Evolutionary conservation across 495 filamentous ascomycete genomes (phyloP), one percentile per base, ranked within the genome.

Genomic region (Tetracladium setigerum): DNA sequence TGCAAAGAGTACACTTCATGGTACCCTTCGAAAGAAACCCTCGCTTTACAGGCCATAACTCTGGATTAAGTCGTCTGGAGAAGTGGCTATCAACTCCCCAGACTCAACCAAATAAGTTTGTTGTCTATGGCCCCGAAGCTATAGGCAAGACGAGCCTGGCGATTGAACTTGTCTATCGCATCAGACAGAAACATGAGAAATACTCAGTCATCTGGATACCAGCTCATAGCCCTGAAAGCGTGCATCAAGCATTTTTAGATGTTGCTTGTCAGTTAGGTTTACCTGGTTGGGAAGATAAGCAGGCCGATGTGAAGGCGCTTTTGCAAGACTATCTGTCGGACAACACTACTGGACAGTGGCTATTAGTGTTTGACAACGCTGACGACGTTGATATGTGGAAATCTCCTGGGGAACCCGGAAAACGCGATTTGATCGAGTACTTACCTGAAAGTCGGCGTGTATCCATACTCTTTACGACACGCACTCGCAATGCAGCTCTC

Each of bases 331-430:
- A n/a, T n/a, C n/a, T n/a, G n/a, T n/a, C n/a, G n/a, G n/a, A n/a
- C n/a, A 58, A 58, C 27, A 24, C 32, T 35, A 32, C 47, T 12
- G 42, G 56, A 33, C 36, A 49, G 43, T 61, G 58, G 46, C 36
- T 48, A n/a, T 48, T 41, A 27, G 34, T 48, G 8, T 41, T 48
- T 12, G 46, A 48, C 22, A 48, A 48, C 30, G 46, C 37, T 24
- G 46, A 48, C 41, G 36, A 48, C 37, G 19, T 54, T 14, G 12
- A 49, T 22, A 44, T 54, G 31, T 49, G 38, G 39, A 44, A 30
- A 24, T n/a, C n/a, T n/a, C n/a, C n/a, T n/a, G n/a, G n/a, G 5
- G 33, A 22, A n/a, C 33, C n/a, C 11, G 34, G 14, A 33, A 33
- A 36, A 1, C 4, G 42, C 19, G 24, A 37, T 27, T 27, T 47